Evolutionary conservation across 73 alveolate species (phyloP), one percentile per base, ranked within the genome.

Genomic region (Paramecium primaurelia): DNA sequence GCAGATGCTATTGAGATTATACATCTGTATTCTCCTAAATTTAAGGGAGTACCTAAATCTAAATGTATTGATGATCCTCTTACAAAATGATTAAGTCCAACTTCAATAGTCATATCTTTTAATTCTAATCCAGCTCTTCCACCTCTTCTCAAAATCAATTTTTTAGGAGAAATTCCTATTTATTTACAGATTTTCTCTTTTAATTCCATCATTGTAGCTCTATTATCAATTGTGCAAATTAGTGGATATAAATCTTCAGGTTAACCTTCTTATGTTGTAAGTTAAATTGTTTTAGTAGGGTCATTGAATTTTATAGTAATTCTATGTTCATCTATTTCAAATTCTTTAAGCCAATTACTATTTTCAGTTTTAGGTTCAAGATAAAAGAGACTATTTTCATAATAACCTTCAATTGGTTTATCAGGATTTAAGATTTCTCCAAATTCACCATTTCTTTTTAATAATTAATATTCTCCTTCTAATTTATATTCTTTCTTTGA

Each of bases 81-180:
- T 1, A 87, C 86, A 64, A 87, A 87, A 87, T 87, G 83, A 58
- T 64, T 87, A 7, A 77, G 71, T 36, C 93, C 86, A 36, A 87
- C 86, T 58, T 73, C 86, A 0, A 64, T 64, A 0, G 69, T 54
- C 73, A 87, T 20, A 42, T 87, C 93, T 49, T 87, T 87, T 22
- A 87, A 51, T n/a, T 87, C 93, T 36, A 87, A 64, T 8, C 93
- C 93, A 10, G 93, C 93, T 64, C 86, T 87, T 11, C 93, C 93
- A 58, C 93, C 93, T 87, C 93, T 87, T 68, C 93, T 87, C 51
- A 87, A 14, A 6, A 87, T 87, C 26, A 87, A 37, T 16, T 87
- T 58, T 22, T 64, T 59, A 18, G 88, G 89, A 28, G 69, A 86
- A 59, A 60, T 40, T 3, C 71, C 71, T 5, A 87, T 8, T 11